Base-by-base conservation (phyloP, 441 rosid species). In the Pelargonium citronellum region DNA sequence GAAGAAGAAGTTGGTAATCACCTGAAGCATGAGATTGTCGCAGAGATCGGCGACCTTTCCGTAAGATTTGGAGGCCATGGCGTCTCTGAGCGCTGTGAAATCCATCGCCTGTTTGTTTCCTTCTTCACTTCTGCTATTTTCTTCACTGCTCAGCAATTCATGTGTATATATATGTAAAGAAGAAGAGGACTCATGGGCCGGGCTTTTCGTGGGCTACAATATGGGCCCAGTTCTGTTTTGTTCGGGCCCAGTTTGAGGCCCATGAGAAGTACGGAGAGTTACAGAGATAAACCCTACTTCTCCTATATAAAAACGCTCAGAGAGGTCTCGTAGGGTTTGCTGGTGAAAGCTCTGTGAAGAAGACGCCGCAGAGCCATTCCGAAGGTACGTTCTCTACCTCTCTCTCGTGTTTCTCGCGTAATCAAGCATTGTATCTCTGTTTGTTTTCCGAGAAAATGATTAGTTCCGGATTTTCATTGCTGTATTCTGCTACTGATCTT, bases 21-120 rank as follows among this genome's bases (percentile, higher is more conserved):
- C 98, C 91, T 86, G 83, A 77, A 90, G 89, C 91, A 88, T 85
- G 69, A 94, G 89, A 30, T 77, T 71, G 61, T 91, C 94, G 77
- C 96, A 91, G 67, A 90, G 81, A 47, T 90, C 92, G 8, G 96
- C 91, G 81, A 94, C 79, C 70, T 71, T 86, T 2, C 78, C 83
- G 72, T 78, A 94, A 5, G 89, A 90, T 75, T 83, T 80, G n/a
- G 84, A 78, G 53, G 87, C 79, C 47, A 94, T 37, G 24, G 95
- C 96, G 69, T 83, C 91, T 12, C 19, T 85, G 67, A 90, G 58
- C 7, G 79, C 71, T 69, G 82, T 78, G 41, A 90, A 86, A 75
- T 89, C 93, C 95, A 91, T 91, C 49, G 16, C 74, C 19, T 2
- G 17, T 5, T 3, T 4, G 0, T 22, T 0, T 0, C 20, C 19